A percentile compares a stretch with the other conserved stretches of the same genome.
These are phyloP conservation scores for Aspergillus aculeatus DNA, from an alignment of 2,329 filamentous ascomycete genomes.

Conservation along the genomic window DNA sequence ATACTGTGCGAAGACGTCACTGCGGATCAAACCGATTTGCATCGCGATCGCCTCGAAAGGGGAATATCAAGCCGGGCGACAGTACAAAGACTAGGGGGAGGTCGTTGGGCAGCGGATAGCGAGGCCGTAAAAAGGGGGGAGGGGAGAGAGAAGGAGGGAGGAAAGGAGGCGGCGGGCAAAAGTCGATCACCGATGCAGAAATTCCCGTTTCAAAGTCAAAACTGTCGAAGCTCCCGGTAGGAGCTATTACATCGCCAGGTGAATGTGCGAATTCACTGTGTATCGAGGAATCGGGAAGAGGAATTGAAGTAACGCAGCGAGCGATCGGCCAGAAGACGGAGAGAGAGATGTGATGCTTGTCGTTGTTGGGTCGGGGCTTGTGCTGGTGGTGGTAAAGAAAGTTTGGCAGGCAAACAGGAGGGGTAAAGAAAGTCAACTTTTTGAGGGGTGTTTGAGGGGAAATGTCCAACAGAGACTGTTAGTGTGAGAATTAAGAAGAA, in stretches of 20 bases:
- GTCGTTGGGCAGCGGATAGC: slow-evolving; percentile 14
- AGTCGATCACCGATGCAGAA: slow-evolving; percentile 17
- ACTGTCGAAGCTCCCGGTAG: slow-evolving; percentile 5
- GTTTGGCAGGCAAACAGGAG: not conserved
- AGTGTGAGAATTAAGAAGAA: not conserved
- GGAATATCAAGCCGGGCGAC: slow-evolving; percentile 5
- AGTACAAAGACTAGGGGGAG: slow-evolving; percentile 11
- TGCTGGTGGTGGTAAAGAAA: not conserved
- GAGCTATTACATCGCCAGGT: slow-evolving; percentile 17
- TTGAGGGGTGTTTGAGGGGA: not conserved
- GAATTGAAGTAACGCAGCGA: not conserved
- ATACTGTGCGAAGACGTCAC: slow-evolving; percentile 12
- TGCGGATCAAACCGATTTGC: slow-evolving; percentile 16
- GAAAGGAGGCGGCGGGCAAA: slow-evolving; percentile 15
- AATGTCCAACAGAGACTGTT: not conserved
- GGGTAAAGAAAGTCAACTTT: not conserved
- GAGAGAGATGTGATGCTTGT: not conserved
- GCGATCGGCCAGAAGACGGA: not conserved
- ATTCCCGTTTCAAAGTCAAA: slow-evolving; percentile 4
- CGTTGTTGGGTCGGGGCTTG: not conserved
- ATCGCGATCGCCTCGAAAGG: slow-evolving; percentile 15
- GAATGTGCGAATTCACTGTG: not conserved
- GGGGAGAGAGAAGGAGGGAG: slow-evolving; percentile 10
- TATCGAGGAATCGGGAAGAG: not conserved
- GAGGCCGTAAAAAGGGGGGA: slow-evolving; percentile 17